Evolutionary conservation across 2,329 filamentous ascomycete genomes (phyloP), one percentile per base, ranked within the genome.

Genomic region (Bipolaris bicolor): DNA sequence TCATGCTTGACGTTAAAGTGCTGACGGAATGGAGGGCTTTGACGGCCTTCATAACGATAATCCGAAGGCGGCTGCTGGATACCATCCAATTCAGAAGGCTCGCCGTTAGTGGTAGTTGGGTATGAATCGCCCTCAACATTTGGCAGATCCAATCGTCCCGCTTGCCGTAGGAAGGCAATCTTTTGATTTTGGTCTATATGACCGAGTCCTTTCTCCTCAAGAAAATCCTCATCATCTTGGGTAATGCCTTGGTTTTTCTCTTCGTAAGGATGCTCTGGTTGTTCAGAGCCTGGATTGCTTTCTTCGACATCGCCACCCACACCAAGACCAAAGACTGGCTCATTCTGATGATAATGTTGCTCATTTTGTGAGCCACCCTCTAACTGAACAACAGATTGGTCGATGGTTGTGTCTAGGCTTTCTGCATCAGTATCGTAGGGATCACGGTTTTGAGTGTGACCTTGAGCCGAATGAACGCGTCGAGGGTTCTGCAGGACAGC

Each of bases 391-490:
- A 63, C 40, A 26, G 70, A 72, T 4, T 49, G 58, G 22, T 70
- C 62, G 1, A 69, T 60, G 22, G 74, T 77, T 5, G 70, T 75
- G 44, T 76, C 76, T 26, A 77, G 63, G 49, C 72, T 75, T 39
- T 71, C 74, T 24, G 69, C 70, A 57, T 79, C 76, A 56, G 77
- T 79, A 47, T 72, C 76, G 46, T 72, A 78, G 0, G 40, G 48
- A 58, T 73, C 68, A 55, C 56, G 57, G 48, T 62, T 65, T 18
- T 57, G 36, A 26, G 45, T 41, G n/a, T 46, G 57, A 49, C 50
- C 57, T 55, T 64, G 63, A 39, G 55, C 60, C 44, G 58, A 50
- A 0, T 55, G 60, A 50, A 57, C 61, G 31, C 51, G 61, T 31
- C 60, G 64, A 7, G 61, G 55, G 33, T 61, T 65, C 52, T 67